These are phyloP conservation scores for Beauveria sp. DNA, from an alignment of 2,329 filamentous ascomycete species.

Conservation along the genomic window DNA sequence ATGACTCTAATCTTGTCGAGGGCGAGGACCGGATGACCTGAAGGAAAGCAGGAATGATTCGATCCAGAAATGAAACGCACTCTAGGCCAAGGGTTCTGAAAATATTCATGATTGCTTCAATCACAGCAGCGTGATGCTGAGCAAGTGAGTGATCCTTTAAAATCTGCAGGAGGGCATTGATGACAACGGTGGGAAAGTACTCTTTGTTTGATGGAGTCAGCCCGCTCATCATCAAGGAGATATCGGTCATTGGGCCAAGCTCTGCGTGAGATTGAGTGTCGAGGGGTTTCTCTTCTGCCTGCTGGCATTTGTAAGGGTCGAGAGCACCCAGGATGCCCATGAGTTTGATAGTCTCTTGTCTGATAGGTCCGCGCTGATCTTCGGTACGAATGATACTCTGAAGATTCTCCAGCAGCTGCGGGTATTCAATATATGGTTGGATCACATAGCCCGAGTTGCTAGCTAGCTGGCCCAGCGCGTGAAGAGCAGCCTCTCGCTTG, in stretches of 20 bases:
- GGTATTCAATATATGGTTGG: constrained; percentile 89
- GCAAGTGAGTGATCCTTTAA: constrained; percentile 83
- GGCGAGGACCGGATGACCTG: constrained; percentile 79
- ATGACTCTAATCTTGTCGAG: constrained; percentile 74
- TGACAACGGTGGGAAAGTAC: constrained; percentile 96
- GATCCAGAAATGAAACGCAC: constrained; percentile 87
- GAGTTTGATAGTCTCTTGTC: constrained; percentile 91
- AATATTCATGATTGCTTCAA: constrained; percentile 98
- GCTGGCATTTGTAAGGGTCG: constrained; percentile 93
- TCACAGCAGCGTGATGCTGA: constrained; percentile 86
- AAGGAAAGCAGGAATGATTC: constrained; percentile 91
- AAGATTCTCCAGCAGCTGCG: constrained; percentile 82
- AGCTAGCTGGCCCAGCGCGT: constrained; percentile 83
- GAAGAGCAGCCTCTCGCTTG: constrained; percentile 86
- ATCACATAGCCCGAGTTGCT: constrained; percentile 98
- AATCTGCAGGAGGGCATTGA: constrained; percentile 88
- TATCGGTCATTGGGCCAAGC: constrained; percentile 70
- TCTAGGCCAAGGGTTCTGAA: constrained; percentile 94
- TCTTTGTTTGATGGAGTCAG: constrained; percentile 95
- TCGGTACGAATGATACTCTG: constrained; percentile 94
- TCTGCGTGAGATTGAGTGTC: constrained; percentile 65
- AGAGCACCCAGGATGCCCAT: constrained; percentile 92
- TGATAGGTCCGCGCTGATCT: constrained; percentile 69
- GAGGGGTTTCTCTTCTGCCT: constrained; percentile 82
- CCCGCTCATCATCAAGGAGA: constrained; percentile 96